A percentile compares a stretch with the other conserved stretches of the same genome.
These are phyloP conservation scores for Ustilago trichophora DNA, from an alignment of 1,284 basidiomycete species.

Conservation along the genomic window DNA sequence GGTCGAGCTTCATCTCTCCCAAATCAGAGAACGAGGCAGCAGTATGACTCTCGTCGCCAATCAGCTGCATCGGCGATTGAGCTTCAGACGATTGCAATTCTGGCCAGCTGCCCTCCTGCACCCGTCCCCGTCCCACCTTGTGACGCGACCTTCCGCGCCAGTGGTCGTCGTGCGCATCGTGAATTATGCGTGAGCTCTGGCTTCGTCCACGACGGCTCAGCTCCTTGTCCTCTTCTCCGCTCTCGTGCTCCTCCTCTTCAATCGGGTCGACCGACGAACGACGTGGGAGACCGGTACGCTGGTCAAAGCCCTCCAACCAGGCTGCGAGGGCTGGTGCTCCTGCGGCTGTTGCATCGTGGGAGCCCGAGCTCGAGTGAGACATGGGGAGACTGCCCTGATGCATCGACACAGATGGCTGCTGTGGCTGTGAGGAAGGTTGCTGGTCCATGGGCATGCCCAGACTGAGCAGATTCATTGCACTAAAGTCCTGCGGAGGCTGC, in stretches of 20 bases:
- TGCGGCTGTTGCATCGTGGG: conserved; percentile 8
- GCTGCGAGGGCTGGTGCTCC: conserved; percentile 31
- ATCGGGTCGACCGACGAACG: conserved; percentile 52
- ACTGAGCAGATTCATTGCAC: conserved; percentile 41
- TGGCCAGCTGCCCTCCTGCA: conserved; percentile 44
- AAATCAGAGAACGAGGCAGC: conserved; percentile 28
- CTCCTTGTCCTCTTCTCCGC: conserved; percentile 37
- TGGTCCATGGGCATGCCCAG: conserved; percentile 39
- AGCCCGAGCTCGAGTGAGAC: conserved; percentile 19
- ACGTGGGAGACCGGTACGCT: conserved; percentile 46
- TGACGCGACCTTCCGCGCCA: conserved; percentile 33
- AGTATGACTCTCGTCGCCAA: conserved; percentile 7
- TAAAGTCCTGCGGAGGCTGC: conserved; percentile 32
- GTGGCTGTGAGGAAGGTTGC: conserved; percentile 1
- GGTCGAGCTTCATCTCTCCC: conserved; percentile 45
- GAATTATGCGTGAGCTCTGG: conserved; percentile 9
- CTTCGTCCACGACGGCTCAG: conserved; percentile 37
- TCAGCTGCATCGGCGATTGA: conserved; percentile 44
- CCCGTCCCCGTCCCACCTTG: conserved; percentile 18
- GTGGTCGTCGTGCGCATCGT: conserved; percentile 35
- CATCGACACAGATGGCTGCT: conserved; percentile 17
- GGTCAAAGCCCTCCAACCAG: conserved; percentile 48
- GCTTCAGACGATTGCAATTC: conserved; percentile 31
- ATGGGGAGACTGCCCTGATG: conserved; percentile 12
- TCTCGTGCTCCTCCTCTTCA: conserved; percentile 47